Evolutionary conservation across 208 protist genomes (phyloP), one percentile per base, ranked within the genome.

Genomic region (Herpetomonas samuelpessoai): DNA sequence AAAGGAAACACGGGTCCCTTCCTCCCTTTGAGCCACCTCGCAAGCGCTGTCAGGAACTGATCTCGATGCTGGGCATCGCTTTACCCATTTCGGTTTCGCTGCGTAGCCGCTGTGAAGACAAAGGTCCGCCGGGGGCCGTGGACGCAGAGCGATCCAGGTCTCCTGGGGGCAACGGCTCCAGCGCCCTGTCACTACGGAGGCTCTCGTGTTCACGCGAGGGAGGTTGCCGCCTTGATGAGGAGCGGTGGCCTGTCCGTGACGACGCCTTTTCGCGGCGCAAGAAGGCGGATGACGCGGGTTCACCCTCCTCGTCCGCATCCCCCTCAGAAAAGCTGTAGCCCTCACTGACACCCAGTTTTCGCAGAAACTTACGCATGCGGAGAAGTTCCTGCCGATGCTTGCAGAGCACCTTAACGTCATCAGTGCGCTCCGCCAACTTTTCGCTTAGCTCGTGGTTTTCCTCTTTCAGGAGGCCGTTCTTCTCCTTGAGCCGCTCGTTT

Each of bases 361-460:
- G 55, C 16, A 95, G 71, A 47, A 90, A 29, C 29, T 83, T 76
- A 31, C 85, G 79, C 57, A 95, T 92, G 29, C 75, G 78, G 25
- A 92, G 72, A 10, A 95, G 76, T 62, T 95, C 85, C 6, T 71
- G 66, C 1, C 88, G 77, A 56, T 95, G 88, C 29, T 75, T 63
- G 26, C 79, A 86, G 14, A 95, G 58, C 1, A 83, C 49, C 14
- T 81, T 71, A 48, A 95, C 64, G 48, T 92, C 82, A 0, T 61
- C 48, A 4, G 74, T 77, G 0, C 76, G 67, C 57, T 86, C 68
- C 60, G 82, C 65, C 25, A 95, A 53, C 25, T 64, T 71, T n/a
- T 63, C 56, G 22, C 66, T 61, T 22, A 92, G 64, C 12, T 74
- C 26, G 25, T 60, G 38, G 49, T 91, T 91, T 35, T 95, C 85